Conservation (phyloP, 805 yeast genomes). For the Komagataella ulmi region DNA sequence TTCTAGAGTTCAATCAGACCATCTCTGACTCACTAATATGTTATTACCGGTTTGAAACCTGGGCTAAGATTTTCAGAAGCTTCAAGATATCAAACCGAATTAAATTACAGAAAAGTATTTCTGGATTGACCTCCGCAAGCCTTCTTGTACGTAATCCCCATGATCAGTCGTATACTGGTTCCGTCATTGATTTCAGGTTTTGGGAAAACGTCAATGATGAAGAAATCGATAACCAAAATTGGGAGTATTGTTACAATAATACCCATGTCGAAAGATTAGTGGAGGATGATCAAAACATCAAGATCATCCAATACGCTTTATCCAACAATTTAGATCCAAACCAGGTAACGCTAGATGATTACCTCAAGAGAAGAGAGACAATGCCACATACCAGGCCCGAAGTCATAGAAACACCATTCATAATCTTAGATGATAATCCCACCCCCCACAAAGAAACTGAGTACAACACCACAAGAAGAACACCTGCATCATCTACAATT, state of each 20-base stretch:
- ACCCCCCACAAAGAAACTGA: not conserved
- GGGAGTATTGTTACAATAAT: slow-evolving; percentile 11
- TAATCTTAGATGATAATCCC: not conserved
- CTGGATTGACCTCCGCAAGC: slow-evolving; percentile 23
- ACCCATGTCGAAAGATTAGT: slow-evolving; percentile 16
- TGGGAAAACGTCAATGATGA: slow-evolving; percentile 3
- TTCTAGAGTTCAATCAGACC: slow-evolving; percentile 9
- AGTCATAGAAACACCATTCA: not conserved
- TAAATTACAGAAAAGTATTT: slow-evolving; percentile 38
- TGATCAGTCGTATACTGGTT: not conserved
- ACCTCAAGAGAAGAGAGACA: slow-evolving; percentile 3
- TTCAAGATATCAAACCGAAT: slow-evolving; percentile 36
- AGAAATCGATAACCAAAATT: not conserved
- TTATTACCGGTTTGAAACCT: slow-evolving; percentile 33
- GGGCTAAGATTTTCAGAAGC: slow-evolving; percentile 35
- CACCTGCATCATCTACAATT: not conserved
- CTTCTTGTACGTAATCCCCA: slow-evolving; percentile 3
- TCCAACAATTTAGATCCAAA: not conserved
- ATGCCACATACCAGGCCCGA: not conserved
- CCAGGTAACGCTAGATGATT: slow-evolving; percentile 16
- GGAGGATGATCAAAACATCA: slow-evolving; percentile 18
- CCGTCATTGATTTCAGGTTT: slow-evolving; percentile 5
- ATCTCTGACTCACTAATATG: slow-evolving; percentile 22
- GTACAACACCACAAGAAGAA: slow-evolving; percentile 1
- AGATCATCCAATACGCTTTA: slow-evolving; percentile 7